phyloP scores from a whole-genome alignment of 2,329 filamentous ascomycete genomes.

The Venturia aucupariae region DNA sequence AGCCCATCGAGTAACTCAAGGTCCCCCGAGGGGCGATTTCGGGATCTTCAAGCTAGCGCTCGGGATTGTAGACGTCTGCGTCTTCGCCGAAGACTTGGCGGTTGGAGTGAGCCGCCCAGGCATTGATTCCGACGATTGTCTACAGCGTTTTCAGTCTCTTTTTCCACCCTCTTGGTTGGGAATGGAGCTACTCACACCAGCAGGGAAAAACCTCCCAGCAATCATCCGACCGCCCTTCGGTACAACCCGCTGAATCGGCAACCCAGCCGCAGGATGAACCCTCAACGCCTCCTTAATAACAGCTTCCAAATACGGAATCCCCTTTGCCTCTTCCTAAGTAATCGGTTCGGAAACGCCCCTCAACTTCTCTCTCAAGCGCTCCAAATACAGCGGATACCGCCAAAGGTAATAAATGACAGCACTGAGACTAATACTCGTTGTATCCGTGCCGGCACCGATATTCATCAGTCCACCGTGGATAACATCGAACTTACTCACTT shows the following conservation, averaged over 20 bases:
- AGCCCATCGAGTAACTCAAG: too few relatives aligned
- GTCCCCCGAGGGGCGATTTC: not conserved
- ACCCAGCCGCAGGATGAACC: constrained; percentile 40
- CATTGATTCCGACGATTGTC: constrained; percentile 35
- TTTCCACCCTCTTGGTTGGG: not conserved
- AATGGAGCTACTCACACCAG: constrained; percentile 18
- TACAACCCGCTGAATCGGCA: constrained; percentile 41
- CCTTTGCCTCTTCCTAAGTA: constrained; percentile 32
- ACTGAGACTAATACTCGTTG: constrained; percentile 40
- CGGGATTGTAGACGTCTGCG: constrained; percentile 33
- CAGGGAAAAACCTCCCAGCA: constrained; percentile 32
- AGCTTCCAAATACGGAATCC: constrained; percentile 45
- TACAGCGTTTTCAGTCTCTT: constrained; percentile 28
- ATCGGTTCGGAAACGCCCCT: constrained; percentile 22
- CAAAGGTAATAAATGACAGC: constrained; percentile 38
- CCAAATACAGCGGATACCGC: constrained; percentile 24
- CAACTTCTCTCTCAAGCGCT: constrained; percentile 27
- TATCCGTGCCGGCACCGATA: constrained; percentile 34
- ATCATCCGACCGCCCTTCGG: constrained; percentile 37
- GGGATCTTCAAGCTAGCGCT: constrained; percentile 36
- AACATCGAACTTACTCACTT: constrained; percentile 32
- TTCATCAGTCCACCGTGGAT: constrained; percentile 24
- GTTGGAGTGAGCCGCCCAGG: constrained; percentile 36
- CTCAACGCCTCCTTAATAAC: constrained; percentile 41
- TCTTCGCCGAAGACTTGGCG: constrained; percentile 31